Evolutionary conservation across 2,329 filamentous ascomycete genomes (phyloP), one percentile per base, ranked within the genome.

Genomic region (Fusarium metavorans): DNA sequence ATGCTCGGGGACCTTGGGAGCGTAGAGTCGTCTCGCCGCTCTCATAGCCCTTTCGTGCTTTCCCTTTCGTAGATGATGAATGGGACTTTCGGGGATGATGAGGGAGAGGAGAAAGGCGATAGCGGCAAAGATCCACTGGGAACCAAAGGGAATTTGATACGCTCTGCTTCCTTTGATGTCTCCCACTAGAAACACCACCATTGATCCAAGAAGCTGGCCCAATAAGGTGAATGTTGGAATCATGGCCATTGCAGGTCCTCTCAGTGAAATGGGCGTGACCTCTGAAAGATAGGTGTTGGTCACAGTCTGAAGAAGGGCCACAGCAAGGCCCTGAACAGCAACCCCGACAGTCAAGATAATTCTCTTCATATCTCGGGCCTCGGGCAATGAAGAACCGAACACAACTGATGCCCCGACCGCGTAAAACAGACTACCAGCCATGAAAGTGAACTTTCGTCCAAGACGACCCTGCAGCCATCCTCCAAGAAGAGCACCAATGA

Each of bases 391-490:
- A 13, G 35, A 37, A 39, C 35, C 18, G 35, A 64, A 67, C 4
- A 54, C 48, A 1, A 50, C 16, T 4, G 67, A 37, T 4, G 57
- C 58, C 7, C 59, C 67, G 0, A 48, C n/a, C 1, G 43, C 32
- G 9, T 27, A 25, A 23, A 64, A 18, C 1, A 67, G 5, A 3
- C 58, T 48, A 5, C 62, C 63, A 5, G 54, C 10, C 34, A 64
- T 16, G n/a, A 72, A 45, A 6, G 16, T 64, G 5, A 27, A 34
- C 14, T 35, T 45, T 20, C 69, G 62, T 5, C 69, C 66, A 14
- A 60, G 45, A 7, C 67, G 59, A 10, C 69, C 66, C 11, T 66
- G 58, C 3, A 69, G 37, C 52, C 50, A 69, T 5, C 66, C 69
- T 11, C 56, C 63, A 1, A 41, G 18, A 5, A 69, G 23, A 8